A percentile compares a stretch with the other conserved stretches of the same genome.
These are phyloP conservation scores for Pichia gijzeniarum DNA, from an alignment of 805 yeast genomes.

Conservation along the genomic window DNA sequence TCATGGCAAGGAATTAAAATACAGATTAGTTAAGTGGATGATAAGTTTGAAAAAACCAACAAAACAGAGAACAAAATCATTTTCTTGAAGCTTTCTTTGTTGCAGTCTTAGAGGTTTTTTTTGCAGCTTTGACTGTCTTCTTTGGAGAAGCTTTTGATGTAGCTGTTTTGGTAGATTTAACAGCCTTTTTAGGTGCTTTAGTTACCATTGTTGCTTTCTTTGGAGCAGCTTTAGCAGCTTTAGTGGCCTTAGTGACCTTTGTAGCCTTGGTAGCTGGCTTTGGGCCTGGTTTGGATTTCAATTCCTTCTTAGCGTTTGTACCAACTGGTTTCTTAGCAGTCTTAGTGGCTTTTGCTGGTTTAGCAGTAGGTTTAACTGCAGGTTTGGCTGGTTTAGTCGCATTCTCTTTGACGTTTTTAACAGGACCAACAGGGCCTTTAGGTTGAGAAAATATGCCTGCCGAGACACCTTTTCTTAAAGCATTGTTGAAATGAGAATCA, in stretches of 20 bases:
- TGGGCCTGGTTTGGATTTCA: conserved; percentile 2
- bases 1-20: too few species aligned
- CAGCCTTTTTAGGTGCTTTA: conserved; percentile 10
- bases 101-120: conserved; percentile 15
- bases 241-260: background rate
- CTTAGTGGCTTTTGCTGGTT: conserved; percentile 1
- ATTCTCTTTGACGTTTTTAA: conserved; percentile 37
- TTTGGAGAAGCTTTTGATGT: conserved; percentile 20
- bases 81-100: conserved; percentile 24
- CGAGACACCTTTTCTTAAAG: conserved; percentile 75
- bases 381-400: background rate
- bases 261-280: background rate
- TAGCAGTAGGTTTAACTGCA: background rate
- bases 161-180: conserved; percentile 18
- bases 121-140: conserved; percentile 23
- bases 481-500: conserved; percentile 69
- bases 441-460: conserved; percentile 76
- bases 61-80: too few species aligned
- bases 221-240: conserved; percentile 2
- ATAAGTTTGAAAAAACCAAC: too few species aligned
- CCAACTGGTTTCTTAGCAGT: background rate
- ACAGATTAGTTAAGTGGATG: too few species aligned
- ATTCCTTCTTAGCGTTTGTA: background rate
- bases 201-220: conserved; percentile 15
- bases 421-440: conserved; percentile 85